Base-by-base conservation (phyloP, 2,329 filamentous ascomycete species). In the Nigrospora sphaerica region DNA sequence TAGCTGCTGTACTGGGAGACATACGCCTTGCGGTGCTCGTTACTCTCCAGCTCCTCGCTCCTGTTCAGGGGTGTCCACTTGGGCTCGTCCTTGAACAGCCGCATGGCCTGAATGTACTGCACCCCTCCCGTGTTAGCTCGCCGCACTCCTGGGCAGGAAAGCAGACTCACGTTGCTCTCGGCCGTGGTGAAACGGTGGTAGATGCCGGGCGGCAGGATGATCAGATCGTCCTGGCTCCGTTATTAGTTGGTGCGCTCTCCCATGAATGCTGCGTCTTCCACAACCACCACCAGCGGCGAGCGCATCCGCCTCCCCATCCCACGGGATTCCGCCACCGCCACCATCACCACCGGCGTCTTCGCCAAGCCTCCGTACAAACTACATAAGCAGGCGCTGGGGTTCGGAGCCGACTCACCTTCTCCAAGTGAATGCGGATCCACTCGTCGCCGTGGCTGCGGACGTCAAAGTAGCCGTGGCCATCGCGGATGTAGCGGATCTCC, bases 171-270 rank as follows among this genome's bases (percentile, higher is more conserved):
- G 63, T 98, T 95, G 51, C 84, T 79, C 62, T 85, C 83, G 66
- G 96, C 91, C 0, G 91, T 97, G 9, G 93, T 98, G 63, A 98
- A 98, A 6, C 93, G 84, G 70, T 98, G 93, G 67, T 96, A 98
- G 50, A 98, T 97, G 3, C 93, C 93, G 36, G 91, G 83, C 1
- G 93, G 93, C 55, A 98, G 74, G 60, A 98, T 92, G 59, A 98
- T 86, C 67, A 98, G 71, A 70, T 98, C 93, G 57, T 83, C 75
- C 71, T 69, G 42, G 7, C 10, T 10, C 23, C 10, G 23, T 28
- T 10, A 28, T 28, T 10, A 28, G 23, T 28, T 28, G 18, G 39
- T 39, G 14, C 12, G 12, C 17, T 49, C 34, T 47, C 41, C 38
- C n/a, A 12, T 14, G n/a, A n/a, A n/a, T n/a, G n/a, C n/a, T n/a